phyloP scores from a whole-genome alignment of 2,329 filamentous ascomycete genomes.

The Alternaria alternata region DNA sequence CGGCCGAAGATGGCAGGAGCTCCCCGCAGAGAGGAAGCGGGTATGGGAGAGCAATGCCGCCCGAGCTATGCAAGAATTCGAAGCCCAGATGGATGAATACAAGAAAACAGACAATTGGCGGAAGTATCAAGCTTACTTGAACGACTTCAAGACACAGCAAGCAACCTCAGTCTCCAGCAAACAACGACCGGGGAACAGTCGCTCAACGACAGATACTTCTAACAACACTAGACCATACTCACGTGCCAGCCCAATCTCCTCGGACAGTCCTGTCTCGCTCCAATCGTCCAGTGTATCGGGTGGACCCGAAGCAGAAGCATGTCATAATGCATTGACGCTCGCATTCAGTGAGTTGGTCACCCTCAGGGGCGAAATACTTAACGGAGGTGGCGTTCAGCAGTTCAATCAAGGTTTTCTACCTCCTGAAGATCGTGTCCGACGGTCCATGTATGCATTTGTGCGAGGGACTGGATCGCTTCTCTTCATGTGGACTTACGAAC shows the following conservation, averaged over 20 bases:
- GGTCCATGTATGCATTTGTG: slow-evolving; percentile 47
- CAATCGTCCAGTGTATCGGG: slow-evolving; percentile 30
- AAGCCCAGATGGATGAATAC: slow-evolving; percentile 52
- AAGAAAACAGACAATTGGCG: slow-evolving; percentile 50
- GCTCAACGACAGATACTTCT: slow-evolving; percentile 34
- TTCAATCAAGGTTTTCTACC: slow-evolving; percentile 43
- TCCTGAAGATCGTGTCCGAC: slow-evolving; percentile 36
- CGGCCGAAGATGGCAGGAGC: slow-evolving; percentile 49
- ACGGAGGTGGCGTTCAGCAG: slow-evolving; percentile 22
- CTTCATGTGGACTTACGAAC: slow-evolving; percentile 45
- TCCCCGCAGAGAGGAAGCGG: slow-evolving; percentile 48
- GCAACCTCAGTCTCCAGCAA: slow-evolving; percentile 24
- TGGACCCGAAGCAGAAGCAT: slow-evolving; percentile 37
- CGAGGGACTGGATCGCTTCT: slow-evolving; percentile 47
- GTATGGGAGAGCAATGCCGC: slow-evolving; percentile 51
- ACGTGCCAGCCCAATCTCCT: slow-evolving; percentile 40
- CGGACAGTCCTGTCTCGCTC: slow-evolving; percentile 38
- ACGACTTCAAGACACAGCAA: slow-evolving; percentile 46
- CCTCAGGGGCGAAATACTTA: slow-evolving; percentile 42
- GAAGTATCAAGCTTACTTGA: slow-evolving; percentile 48
- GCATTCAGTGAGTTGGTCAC: slow-evolving; percentile 47
- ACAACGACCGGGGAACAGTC: slow-evolving; percentile 28
- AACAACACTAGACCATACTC: slow-evolving; percentile 34
- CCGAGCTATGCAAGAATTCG: slow-evolving; percentile 49
- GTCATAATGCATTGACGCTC: slow-evolving; percentile 46